Conservation (phyloP, 257 asterid genomes). For the Catharanthus roseus region DNA sequence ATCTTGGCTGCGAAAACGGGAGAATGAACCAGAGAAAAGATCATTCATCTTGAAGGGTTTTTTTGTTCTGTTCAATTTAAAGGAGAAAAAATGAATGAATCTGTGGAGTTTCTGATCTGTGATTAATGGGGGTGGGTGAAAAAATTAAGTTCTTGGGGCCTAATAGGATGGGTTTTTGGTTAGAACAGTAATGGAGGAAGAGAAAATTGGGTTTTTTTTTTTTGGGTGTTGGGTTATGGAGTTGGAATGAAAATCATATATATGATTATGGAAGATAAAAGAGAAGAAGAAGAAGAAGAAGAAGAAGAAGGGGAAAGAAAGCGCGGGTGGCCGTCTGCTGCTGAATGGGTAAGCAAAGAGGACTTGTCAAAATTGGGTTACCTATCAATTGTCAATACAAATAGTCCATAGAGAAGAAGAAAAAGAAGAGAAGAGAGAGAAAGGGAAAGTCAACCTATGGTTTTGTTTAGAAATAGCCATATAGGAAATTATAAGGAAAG, state of each 20-base stretch:
- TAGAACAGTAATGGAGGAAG: background rate
- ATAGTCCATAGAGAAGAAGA: background rate
- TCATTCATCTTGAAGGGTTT: conserved; percentile 13
- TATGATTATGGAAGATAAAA: background rate
- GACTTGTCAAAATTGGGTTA: conserved; percentile 35
- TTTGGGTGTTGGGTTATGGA: background rate
- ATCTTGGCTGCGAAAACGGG: conserved; percentile 11
- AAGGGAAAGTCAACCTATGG: conserved; percentile 43
- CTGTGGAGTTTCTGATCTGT: conserved; percentile 1
- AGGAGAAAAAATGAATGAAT: background rate
- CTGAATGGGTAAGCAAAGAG: conserved; percentile 28
- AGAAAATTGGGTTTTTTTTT: no score
- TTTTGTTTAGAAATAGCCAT: background rate
- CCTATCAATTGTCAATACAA: background rate
- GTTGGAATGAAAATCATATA: background rate
- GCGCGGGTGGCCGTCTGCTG: conserved; percentile 14
- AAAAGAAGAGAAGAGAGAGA: conserved; percentile 3
- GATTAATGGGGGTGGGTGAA: background rate
- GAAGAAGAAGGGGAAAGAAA: conserved; percentile 6
- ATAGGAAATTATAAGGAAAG: conserved; percentile 7
- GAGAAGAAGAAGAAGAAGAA: conserved; percentile 5
- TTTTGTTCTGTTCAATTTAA: background rate
- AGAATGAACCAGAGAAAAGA: conserved; percentile 20
- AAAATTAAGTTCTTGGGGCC: background rate
- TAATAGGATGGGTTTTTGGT: background rate